Evolutionary conservation across 1,284 basidiomycete genomes (phyloP).

Genomic region (Ustilago hordei): DNA sequence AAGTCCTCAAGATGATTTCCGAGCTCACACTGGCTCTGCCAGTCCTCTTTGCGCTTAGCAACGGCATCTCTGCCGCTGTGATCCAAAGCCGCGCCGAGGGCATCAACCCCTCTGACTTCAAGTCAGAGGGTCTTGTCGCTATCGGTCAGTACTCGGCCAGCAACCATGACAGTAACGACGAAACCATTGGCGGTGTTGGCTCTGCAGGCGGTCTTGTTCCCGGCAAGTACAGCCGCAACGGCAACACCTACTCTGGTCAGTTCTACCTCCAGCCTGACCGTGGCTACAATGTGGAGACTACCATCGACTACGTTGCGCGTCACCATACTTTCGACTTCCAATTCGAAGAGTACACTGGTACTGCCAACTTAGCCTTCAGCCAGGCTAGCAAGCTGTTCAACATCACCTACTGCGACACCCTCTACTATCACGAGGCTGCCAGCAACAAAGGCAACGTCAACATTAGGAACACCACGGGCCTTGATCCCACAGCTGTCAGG

Average conservation of each 20-base stretch:
- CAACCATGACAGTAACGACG: constrained; percentile 61
- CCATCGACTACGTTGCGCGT: constrained; percentile 76
- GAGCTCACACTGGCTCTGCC: constrained; percentile 23
- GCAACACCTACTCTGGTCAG: constrained; percentile 71
- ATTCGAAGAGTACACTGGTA: constrained; percentile 72
- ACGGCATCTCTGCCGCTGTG: constrained; percentile 18
- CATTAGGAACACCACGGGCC: constrained; percentile 74
- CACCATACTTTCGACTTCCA: constrained; percentile 75
- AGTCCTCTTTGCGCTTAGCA: constrained; percentile 10
- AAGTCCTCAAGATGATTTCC: constrained; percentile 13
- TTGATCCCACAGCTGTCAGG: constrained; percentile 75
- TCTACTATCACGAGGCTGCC: constrained; percentile 74
- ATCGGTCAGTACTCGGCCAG: constrained; percentile 67
- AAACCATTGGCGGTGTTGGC: constrained; percentile 70
- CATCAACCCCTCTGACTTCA: constrained; percentile 46
- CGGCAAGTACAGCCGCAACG: constrained; percentile 29
- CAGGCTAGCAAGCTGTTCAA: constrained; percentile 74
- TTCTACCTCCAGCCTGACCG: constrained; percentile 75
- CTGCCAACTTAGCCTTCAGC: constrained; percentile 74
- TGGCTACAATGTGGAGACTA: constrained; percentile 71
- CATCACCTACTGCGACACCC: constrained; percentile 74
- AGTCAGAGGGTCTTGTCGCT: constrained; percentile 69
- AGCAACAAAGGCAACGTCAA: neutral
- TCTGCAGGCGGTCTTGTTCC: constrained; percentile 44
- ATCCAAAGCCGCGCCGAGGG: constrained; percentile 23